Base-by-base conservation (phyloP, 2,329 filamentous ascomycete genomes). In the Blastomyces silverae region DNA sequence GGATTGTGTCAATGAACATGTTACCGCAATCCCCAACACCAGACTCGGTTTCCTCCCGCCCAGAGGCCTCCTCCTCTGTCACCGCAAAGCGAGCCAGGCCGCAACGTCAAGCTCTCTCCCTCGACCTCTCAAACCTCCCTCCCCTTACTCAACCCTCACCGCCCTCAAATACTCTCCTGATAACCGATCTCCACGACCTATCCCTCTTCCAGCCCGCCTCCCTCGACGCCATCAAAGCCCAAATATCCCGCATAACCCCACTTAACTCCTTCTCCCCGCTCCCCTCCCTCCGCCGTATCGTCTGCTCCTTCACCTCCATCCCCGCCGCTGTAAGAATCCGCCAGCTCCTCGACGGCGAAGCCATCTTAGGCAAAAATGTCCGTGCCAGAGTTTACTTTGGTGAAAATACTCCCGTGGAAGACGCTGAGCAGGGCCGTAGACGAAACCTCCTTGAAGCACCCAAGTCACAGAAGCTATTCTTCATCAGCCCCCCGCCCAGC, bases 401-500 rank as follows among this genome's bases (percentile, higher is more conserved):
- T 69, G 73, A 76, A 64, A 74, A 76, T 17, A 82, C 83, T 63
- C 78, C 81, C 10, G 75, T 82, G 62, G 69, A 71, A 52, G 67
- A 73, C 65, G 71, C 62, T 11, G 70, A 83, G 65, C 67, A 75
- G 8, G 67, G 67, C 15, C 70, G 69, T 28, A 74, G 75, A 39
- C 75, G 72, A 57, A 79, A 81, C 61, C 80, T 84, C 64, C 78
- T 86, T 11, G 77, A 83, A 65, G 80, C 81, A 5, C 86, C 86
- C 1, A 82, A 86, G 64, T 77, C 80, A 61, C 81, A 85, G 65
- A 87, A 86, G 71, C 77, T 87, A 56, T 87, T 88, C 80, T 88
- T 88, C 75, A 88, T 88, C 75, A 83, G 79, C 56, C 86, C 86
- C 62, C 86, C 86, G 15, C 86, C 86, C 0, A 82, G 79, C 66